phyloP scores from a whole-genome alignment of 257 asterid genomes.

The Nicotiana sylvestris region DNA sequence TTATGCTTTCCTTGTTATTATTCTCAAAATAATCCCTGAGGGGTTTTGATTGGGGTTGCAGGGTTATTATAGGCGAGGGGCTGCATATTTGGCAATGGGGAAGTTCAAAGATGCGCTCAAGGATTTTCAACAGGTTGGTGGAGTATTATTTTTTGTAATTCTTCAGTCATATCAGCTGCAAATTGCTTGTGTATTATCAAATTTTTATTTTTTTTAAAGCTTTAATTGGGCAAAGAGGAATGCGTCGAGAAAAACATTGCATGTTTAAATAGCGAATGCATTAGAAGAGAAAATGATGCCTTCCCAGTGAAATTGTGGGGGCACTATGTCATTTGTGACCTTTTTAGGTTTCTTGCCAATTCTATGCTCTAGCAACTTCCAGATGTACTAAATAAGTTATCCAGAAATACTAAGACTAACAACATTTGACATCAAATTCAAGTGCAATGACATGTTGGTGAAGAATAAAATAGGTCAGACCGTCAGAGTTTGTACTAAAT shows the following conservation, averaged over 20 bases:
- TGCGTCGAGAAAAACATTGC: neutral
- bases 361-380: neutral
- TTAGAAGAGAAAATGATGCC: neutral
- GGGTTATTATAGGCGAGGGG: slow-evolving; percentile 98
- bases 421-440: neutral
- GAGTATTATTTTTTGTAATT: neutral
- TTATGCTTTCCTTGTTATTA: neutral
- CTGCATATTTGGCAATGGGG: slow-evolving; percentile 92
- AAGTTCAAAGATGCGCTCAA: slow-evolving; percentile 90
- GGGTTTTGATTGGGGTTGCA: slow-evolving; percentile 27
- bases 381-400: neutral
- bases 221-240: neutral
- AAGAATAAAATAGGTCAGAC: neutral
- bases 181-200: neutral
- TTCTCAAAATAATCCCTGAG: neutral
- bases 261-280: neutral
- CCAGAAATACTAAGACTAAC: neutral
- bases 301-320: neutral
- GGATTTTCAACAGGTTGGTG: slow-evolving; percentile 78
- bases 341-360: neutral
- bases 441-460: neutral
- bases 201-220: neutral
- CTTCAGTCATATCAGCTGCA: neutral
- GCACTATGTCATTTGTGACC: neutral
- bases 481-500: neutral